Evolutionary conservation across 2,329 filamentous ascomycete species (phyloP).

Genomic region (Hypoxylon sp.): DNA sequence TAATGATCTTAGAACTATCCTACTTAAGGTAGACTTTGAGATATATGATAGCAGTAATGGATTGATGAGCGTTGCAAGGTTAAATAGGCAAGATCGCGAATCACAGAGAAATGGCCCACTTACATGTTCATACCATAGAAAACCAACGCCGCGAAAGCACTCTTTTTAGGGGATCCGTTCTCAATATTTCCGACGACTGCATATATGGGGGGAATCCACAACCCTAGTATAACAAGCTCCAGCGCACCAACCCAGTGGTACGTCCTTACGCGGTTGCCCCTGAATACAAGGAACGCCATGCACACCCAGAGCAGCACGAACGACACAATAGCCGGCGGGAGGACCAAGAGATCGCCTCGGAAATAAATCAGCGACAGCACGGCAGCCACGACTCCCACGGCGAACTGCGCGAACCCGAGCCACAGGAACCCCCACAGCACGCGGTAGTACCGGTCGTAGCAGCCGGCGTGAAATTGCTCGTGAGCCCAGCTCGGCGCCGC

Average conservation of each 20-base stretch:
- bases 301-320: conserved; percentile 58
- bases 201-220: conserved; percentile 54
- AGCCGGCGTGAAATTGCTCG: conserved; percentile 59
- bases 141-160: conserved; percentile 4
- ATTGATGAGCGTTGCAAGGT: not conserved
- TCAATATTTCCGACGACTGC: conserved; percentile 43
- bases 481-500: conserved; percentile 52
- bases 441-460: conserved; percentile 58
- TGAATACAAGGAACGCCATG: conserved; percentile 54
- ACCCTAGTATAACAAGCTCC: conserved; percentile 56
- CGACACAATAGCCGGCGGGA: conserved; percentile 45
- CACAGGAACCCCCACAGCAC: conserved; percentile 58
- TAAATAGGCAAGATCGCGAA: not conserved
- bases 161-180: not conserved
- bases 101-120: not conserved
- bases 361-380: conserved; percentile 60
- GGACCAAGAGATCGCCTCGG: conserved; percentile 41
- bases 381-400: conserved; percentile 55
- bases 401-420: conserved; percentile 58
- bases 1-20: too few relatives aligned
- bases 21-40: too few relatives aligned
- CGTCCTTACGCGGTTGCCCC: conserved; percentile 57
- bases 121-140: conserved; percentile 9
- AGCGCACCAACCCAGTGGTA: conserved; percentile 58
- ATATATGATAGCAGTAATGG: not conserved